Conservation (phyloP, 2,329 filamentous ascomycete genomes). For the Calonectria naviculata region DNA sequence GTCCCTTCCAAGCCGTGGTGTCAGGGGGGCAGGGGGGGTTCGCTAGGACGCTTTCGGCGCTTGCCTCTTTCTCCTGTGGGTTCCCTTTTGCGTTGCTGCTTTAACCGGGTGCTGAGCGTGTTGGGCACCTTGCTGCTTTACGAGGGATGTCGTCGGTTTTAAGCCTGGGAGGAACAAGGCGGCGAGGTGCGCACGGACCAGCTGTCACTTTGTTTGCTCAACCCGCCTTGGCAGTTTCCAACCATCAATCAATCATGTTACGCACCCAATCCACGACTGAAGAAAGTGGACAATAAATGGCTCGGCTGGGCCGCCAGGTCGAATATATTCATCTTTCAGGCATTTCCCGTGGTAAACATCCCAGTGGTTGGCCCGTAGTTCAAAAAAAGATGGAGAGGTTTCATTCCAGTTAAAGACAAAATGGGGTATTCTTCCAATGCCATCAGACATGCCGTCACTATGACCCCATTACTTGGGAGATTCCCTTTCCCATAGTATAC, state of each 20-base stretch:
- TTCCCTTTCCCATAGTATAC: conserved; percentile 27
- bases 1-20: conserved; percentile 31
- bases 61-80: background rate
- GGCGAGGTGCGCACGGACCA: conserved; percentile 24
- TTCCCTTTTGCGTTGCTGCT: conserved; percentile 35
- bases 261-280: too few relatives aligned
- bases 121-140: conserved; percentile 23
- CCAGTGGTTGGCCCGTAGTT: background rate
- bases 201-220: background rate
- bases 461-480: conserved; percentile 20
- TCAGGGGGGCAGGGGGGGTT: background rate
- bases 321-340: background rate
- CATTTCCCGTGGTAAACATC: background rate
- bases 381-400: conserved; percentile 19
- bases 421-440: conserved; percentile 33
- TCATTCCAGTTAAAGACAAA: conserved; percentile 29
- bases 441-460: conserved; percentile 21
- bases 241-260: too few relatives aligned
- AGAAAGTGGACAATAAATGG: too few relatives aligned
- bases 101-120: conserved; percentile 18
- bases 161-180: conserved; percentile 22
- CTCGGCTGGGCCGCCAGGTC: too few relatives aligned
- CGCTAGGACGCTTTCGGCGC: background rate
- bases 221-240: background rate
- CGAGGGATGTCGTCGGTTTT: conserved; percentile 23